Evolutionary conservation across 2,329 filamentous ascomycete genomes (phyloP).

Genomic region (Pseudohalonectria lignicola): DNA sequence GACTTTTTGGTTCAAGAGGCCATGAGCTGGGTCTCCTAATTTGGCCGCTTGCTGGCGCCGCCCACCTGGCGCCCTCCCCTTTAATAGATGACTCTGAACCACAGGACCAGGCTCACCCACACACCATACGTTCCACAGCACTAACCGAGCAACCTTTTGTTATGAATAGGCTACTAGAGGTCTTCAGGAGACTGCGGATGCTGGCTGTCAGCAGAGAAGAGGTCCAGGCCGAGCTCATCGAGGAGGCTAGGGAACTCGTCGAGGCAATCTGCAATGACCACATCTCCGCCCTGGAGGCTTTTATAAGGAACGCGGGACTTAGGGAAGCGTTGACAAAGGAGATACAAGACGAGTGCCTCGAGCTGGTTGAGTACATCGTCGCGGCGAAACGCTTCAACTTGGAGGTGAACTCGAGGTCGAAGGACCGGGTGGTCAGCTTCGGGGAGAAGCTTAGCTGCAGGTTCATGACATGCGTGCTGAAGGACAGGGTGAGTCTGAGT

Average conservation of each 20-base stretch:
- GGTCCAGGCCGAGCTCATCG: slow-evolving; percentile 40
- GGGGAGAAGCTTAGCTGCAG: slow-evolving; percentile 93
- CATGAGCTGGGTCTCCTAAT: no score
- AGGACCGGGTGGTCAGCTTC: slow-evolving; percentile 84
- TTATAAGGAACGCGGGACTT: slow-evolving; percentile 46
- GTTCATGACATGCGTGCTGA: slow-evolving; percentile 77
- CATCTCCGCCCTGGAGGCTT: slow-evolving; percentile 55
- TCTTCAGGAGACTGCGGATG: slow-evolving; percentile 45
- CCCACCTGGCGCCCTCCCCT: no score
- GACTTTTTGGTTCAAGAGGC: no score
- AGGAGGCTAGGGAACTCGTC: slow-evolving; percentile 64
- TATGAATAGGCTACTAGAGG: slow-evolving; percentile 46
- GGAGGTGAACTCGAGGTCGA: slow-evolving; percentile 67
- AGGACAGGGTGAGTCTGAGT: slow-evolving; percentile 47
- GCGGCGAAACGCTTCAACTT: slow-evolving; percentile 56
- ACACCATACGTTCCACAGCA: background rate
- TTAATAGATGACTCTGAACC: no score
- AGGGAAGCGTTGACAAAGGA: slow-evolving; percentile 48
- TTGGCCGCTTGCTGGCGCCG: no score
- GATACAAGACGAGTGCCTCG: slow-evolving; percentile 70
- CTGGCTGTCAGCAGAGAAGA: slow-evolving; percentile 39
- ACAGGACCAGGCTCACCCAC: no score
- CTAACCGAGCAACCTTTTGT: no score
- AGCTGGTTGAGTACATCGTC: slow-evolving; percentile 62
- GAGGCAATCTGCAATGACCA: slow-evolving; percentile 77